Evolutionary conservation across 2,329 filamentous ascomycete species (phyloP).

Genomic region (Zopfia rhizophila): DNA sequence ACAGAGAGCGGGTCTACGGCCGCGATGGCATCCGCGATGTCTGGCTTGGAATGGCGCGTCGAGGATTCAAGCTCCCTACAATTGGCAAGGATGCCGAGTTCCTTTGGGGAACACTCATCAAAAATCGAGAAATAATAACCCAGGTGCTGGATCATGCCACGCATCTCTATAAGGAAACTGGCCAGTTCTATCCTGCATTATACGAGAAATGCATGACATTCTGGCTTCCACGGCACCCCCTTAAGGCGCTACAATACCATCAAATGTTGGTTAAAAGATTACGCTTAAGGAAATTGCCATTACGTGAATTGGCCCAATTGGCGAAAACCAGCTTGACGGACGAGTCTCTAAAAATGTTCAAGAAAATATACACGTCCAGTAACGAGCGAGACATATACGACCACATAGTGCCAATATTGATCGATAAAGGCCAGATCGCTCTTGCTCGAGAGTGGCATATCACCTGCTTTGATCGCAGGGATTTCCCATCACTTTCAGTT

Average conservation of each 20-base stretch:
- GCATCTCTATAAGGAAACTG: conserved; percentile 52
- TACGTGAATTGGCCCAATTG: conserved; percentile 30
- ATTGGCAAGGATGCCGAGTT: conserved; percentile 50
- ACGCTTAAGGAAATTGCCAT: conserved; percentile 34
- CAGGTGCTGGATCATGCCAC: conserved; percentile 55
- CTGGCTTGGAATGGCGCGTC: conserved; percentile 54
- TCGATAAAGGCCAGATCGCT: conserved; percentile 33
- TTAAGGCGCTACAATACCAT: conserved; percentile 36
- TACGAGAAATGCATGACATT: conserved; percentile 59
- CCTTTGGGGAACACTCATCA: conserved; percentile 60
- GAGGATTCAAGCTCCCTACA: conserved; percentile 53
- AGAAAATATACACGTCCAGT: conserved; percentile 52
- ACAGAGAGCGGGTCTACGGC: conserved; percentile 54
- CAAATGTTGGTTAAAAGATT: conserved; percentile 37
- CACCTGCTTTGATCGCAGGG: conserved; percentile 47
- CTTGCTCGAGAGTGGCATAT: conserved; percentile 53
- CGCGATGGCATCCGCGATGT: conserved; percentile 53
- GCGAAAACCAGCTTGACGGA: conserved; percentile 17
- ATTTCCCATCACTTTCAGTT: conserved; percentile 50
- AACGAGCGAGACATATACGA: conserved; percentile 55
- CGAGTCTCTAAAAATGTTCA: conserved; percentile 38
- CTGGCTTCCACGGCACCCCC: conserved; percentile 37
- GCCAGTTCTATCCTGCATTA: conserved; percentile 47
- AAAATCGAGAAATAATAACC: conserved; percentile 45
- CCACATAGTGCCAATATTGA: conserved; percentile 48